phyloP scores from a whole-genome alignment of 108 stramenopile genomes.

The Discostella pseudostelligera region DNA sequence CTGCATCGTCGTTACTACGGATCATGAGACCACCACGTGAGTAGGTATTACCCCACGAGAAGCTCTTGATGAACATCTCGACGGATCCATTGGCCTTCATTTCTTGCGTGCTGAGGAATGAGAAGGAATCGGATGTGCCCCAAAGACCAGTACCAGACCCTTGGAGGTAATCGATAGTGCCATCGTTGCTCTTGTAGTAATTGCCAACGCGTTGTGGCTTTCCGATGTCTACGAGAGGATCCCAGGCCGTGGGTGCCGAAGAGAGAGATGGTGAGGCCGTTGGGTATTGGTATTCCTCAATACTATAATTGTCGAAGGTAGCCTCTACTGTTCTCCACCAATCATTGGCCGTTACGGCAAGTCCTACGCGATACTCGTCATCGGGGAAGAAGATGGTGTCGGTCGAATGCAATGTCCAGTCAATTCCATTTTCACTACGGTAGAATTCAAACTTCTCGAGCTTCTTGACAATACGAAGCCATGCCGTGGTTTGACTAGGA shows the following conservation, averaged over 20 bases:
- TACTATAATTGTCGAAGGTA: constrained; percentile 19
- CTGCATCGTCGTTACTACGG: constrained; percentile 3
- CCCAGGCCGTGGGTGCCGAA: constrained; percentile 20
- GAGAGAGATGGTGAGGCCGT: constrained; percentile 20
- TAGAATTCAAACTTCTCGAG: constrained; percentile 9
- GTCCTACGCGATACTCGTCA: constrained; percentile 22
- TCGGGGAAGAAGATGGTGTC: constrained; percentile 26
- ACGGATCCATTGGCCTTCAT: constrained; percentile 4
- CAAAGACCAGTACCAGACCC: constrained; percentile 31
- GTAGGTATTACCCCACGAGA: not conserved
- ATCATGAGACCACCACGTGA: constrained; percentile 37
- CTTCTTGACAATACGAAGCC: constrained; percentile 23
- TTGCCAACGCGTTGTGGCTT: constrained; percentile 6
- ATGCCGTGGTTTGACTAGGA: constrained; percentile 7
- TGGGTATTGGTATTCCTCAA: constrained; percentile 14
- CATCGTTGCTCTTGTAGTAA: not conserved
- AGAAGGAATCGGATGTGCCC: constrained; percentile 28
- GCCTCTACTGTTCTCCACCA: constrained; percentile 1
- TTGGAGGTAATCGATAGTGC: not conserved
- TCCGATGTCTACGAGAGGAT: constrained; percentile 17
- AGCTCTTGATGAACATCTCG: constrained; percentile 8
- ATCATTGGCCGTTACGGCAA: constrained; percentile 23
- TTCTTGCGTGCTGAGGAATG: constrained; percentile 3
- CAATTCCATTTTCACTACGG: constrained; percentile 5
- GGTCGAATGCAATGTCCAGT: constrained; percentile 11